Evolutionary conservation across 2,329 filamentous ascomycete species (phyloP).

Genomic region (Monosporascus sp.): DNA sequence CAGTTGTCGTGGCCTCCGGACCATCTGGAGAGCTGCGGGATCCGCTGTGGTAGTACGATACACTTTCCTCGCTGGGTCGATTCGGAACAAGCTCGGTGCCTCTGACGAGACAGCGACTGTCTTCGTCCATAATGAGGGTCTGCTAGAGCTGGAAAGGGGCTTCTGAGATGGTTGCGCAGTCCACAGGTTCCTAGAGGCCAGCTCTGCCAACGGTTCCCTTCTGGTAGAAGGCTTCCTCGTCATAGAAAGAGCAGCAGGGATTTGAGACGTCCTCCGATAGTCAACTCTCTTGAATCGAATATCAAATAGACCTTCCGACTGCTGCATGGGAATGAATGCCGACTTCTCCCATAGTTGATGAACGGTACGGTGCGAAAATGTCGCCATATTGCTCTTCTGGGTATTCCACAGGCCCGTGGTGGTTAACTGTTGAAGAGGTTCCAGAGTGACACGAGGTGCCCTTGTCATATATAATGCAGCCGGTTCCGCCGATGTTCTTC

Average conservation of each 20-base stretch:
- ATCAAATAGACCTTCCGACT: constrained; percentile 11
- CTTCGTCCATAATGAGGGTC: constrained; percentile 12
- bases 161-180: background rate
- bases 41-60: constrained; percentile 28
- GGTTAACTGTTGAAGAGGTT: constrained; percentile 7
- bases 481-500: constrained; percentile 25
- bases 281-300: constrained; percentile 4
- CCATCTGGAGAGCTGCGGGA: constrained; percentile 30
- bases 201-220: constrained; percentile 4
- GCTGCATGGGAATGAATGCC: background rate
- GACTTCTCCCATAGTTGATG: constrained; percentile 20
- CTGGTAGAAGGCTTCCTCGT: constrained; percentile 7
- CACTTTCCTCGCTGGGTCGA: constrained; percentile 23
- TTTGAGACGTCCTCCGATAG: constrained; percentile 13
- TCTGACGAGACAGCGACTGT: background rate
- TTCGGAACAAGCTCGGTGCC: constrained; percentile 23
- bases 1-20: constrained; percentile 27
- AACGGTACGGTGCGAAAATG: constrained; percentile 12
- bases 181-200: constrained; percentile 17
- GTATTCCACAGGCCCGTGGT: constrained; percentile 20
- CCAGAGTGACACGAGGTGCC: constrained; percentile 17
- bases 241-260: constrained; percentile 10
- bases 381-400: background rate
- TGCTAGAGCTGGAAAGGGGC: background rate
- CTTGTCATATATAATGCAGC: constrained; percentile 27